Evolutionary conservation across 176 grass and related monocot genomes (phyloP), one percentile per base, ranked within the genome.

Genomic region (Pontederia paniculata): DNA sequence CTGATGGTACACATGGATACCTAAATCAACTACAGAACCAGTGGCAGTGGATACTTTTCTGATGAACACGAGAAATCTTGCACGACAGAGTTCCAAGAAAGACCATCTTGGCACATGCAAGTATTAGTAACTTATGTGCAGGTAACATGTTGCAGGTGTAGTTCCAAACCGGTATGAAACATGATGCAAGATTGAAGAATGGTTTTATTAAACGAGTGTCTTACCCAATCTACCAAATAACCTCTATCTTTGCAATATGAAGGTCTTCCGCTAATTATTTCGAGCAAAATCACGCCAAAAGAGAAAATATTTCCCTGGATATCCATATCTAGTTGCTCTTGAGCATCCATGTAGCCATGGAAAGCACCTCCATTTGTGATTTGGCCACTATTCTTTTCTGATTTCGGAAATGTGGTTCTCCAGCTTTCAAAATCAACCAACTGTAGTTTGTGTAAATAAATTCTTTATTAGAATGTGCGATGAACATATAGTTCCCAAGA

Each of bases 351-450:
- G 5, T 65, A 55, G 25, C 79, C 74, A 58, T 59, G 82, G 44
- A 90, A 79, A 70, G 74, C 65, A 15, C 67, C 42, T 72, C 67
- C 81, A 51, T 52, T 76, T 0, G 18, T 80, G 46, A 87, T 73
- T 37, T 73, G 72, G 6, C 63, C 12, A 0, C 19, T 21, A 42
- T 71, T 67, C 28, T 91, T 88, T 46, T 84, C 83, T 9, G 74
- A 72, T 53, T 62, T 77, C 2, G 78, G 75, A 57, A 88, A 84
- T 53, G 91, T 56, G 77, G 82, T 68, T 67, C 91, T 98, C 83
- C 86, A 98, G 63, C 86, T 86, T 48, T 98, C 87, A 46, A 91
- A 98, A 73, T 98, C 93, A 43, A 98, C 93, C n/a, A 98, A 61
- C 93, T 98, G 72, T 48, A 83, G 23, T 42, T 13, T 45, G 42